These are phyloP conservation scores for Globisporangium camurandrum DNA, from an alignment of 352 stramenopile species.

Conservation along the genomic window DNA sequence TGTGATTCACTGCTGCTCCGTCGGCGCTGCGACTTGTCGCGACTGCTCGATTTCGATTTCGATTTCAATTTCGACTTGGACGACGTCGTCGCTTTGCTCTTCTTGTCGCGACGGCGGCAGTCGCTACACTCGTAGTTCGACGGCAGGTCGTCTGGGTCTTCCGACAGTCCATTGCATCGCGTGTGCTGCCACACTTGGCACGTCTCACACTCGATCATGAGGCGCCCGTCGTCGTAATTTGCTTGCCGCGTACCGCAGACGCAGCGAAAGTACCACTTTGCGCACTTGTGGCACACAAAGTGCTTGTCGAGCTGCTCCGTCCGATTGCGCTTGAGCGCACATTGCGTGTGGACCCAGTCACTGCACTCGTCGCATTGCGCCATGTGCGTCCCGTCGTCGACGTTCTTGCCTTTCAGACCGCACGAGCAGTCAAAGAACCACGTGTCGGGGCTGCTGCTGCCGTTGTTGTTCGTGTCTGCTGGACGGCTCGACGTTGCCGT, in stretches of 20 bases:
- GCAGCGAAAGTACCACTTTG: constrained; percentile 57
- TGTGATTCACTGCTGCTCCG: constrained; percentile 10
- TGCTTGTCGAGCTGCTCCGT: constrained; percentile 5
- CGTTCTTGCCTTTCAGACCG: constrained; percentile 43
- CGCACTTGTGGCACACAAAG: constrained; percentile 17
- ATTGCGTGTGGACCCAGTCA: constrained; percentile 21
- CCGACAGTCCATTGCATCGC: constrained; percentile 44
- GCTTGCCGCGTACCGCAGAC: constrained; percentile 38
- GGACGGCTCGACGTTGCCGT: not conserved
- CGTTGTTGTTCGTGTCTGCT: constrained; percentile 3
- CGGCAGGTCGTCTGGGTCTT: constrained; percentile 36
- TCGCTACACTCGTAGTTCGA: constrained; percentile 47
- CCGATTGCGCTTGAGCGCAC: constrained; percentile 7
- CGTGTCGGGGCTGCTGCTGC: constrained; percentile 20
- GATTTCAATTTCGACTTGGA: constrained; percentile 17
- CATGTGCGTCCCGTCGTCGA: constrained; percentile 35
- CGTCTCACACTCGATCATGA: constrained; percentile 59
- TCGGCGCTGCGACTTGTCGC: constrained; percentile 2
- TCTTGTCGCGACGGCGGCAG: constrained; percentile 16
- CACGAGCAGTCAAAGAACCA: constrained; percentile 65
- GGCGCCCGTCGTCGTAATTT: constrained; percentile 53
- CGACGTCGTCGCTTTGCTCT: constrained; percentile 3
- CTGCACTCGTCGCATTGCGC: constrained; percentile 31
- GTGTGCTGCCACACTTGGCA: constrained; percentile 77
- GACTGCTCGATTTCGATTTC: not conserved